These are phyloP conservation scores for Penicillium freii DNA, from an alignment of 2,329 filamentous ascomycete species.

Conservation along the genomic window DNA sequence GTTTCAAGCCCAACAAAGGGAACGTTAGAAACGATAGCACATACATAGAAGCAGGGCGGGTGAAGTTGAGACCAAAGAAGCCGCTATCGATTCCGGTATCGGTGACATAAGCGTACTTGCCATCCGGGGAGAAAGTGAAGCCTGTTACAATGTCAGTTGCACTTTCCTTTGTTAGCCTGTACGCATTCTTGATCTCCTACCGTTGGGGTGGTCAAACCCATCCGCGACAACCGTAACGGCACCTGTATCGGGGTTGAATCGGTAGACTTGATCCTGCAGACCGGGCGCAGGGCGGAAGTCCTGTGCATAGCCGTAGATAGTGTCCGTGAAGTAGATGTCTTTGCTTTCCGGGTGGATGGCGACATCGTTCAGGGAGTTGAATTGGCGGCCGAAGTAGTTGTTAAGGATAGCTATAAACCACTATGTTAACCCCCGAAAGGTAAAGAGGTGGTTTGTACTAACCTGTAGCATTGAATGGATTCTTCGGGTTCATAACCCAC, in stretches of 20 bases:
- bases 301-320: conserved; percentile 20
- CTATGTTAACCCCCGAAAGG: neutral
- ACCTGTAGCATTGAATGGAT: conserved; percentile 20
- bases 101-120: conserved; percentile 17
- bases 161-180: neutral
- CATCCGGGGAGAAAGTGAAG: conserved; percentile 20
- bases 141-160: conserved; percentile 5
- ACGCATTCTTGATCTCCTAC: neutral
- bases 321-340: conserved; percentile 23
- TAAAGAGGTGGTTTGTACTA: neutral
- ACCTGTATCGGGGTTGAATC: conserved; percentile 16
- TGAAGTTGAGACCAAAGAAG: conserved; percentile 17
- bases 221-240: conserved; percentile 16
- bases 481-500: conserved; percentile 19
- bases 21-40: neutral
- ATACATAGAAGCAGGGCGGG: conserved; percentile 18
- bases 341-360: conserved; percentile 19
- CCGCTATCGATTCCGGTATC: conserved; percentile 20
- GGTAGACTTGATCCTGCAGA: conserved; percentile 20
- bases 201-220: conserved; percentile 15
- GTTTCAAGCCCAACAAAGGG: neutral
- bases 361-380: conserved; percentile 22
- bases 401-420: conserved; percentile 16
- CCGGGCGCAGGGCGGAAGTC: conserved; percentile 21
- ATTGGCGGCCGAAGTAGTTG: conserved; percentile 24